Evolutionary conservation across 805 yeast species (phyloP), one percentile per base, ranked within the genome.

Genomic region (Zygosaccharomyces siamensis): DNA sequence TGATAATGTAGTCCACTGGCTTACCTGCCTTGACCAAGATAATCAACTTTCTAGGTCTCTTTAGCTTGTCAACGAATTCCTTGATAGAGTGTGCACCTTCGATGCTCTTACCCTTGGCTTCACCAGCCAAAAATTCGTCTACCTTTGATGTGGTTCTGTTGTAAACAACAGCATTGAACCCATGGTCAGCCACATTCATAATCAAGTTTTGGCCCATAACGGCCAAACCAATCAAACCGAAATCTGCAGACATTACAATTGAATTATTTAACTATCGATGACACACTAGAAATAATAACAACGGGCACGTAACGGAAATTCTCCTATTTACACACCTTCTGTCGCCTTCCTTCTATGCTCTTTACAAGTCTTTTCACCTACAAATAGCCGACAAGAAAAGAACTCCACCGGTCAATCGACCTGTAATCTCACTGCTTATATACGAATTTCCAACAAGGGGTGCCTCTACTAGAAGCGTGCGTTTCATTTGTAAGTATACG

Each of bases 171-270:
- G 93, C 98, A 59, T 96, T 89, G 80, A 81, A 92, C 51, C 97
- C 97, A 77, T 92, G 95, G 80, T 92, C 99, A 62, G 99, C 99
- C 67, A 95, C 95, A 75, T 92, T 92, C 61, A 92, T 80, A 71
- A 92, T 89, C 80, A 92, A 78, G 82, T 92, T 92, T 80, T 87
- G 96, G 75, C 99, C 99, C 99, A 92, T 92, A 62, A 92, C 99
- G 85, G 99, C 99, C 81, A 92, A 81, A 72, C 99, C 99, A 69
- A 93, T 90, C 72, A 92, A 87, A 74, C 97, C 99, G 73, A 92
- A 83, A 84, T 92, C 99, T 79, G 92, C 53, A 56, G 37, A 33
- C 41, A 23, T 31, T 26, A 26, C 8, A 10, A 26, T 26, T 7
- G 10, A 10, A 26, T 39, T 39, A 33, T 18, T 27, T 14, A 28